Conservation (phyloP, 352 stramenopile species). For the Blastocystis sp. region DNA sequence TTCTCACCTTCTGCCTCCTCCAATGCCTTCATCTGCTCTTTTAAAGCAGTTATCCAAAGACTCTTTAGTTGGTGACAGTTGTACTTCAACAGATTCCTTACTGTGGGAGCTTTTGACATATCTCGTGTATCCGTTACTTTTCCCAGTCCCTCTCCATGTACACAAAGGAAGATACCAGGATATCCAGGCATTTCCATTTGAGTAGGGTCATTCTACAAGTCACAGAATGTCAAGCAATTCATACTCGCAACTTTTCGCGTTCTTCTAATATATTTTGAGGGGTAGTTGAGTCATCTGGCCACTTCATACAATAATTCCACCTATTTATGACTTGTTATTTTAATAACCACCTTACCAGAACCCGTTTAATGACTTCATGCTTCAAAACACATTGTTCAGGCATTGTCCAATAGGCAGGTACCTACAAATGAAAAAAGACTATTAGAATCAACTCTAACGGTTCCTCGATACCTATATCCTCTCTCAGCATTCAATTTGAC, state of each 20-base stretch:
- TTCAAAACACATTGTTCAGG: constrained; percentile 26
- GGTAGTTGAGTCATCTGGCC: constrained; percentile 31
- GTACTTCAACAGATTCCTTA: constrained; percentile 59
- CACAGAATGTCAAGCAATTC: background rate
- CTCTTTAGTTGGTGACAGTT: constrained; percentile 52
- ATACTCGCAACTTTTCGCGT: constrained; percentile 24
- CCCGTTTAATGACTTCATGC: constrained; percentile 55
- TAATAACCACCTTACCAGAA: constrained; percentile 57
- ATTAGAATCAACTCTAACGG: background rate
- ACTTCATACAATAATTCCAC: constrained; percentile 63
- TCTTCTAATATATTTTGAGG: constrained; percentile 19
- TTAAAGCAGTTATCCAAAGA: constrained; percentile 49
- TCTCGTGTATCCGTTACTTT: constrained; percentile 47
- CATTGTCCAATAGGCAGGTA: constrained; percentile 5
- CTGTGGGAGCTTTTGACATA: constrained; percentile 33
- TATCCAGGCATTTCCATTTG: constrained; percentile 55
- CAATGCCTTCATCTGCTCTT: constrained; percentile 56
- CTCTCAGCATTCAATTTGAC: constrained; percentile 16
- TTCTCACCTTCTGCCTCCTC: constrained; percentile 45
- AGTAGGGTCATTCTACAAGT: background rate
- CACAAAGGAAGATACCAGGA: constrained; percentile 52
- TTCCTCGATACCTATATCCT: background rate
- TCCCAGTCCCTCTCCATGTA: constrained; percentile 45
- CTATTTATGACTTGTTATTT: background rate
- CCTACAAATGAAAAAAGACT: background rate